phyloP scores from a whole-genome alignment of 352 stramenopile species.

The Phytophthora pini region DNA sequence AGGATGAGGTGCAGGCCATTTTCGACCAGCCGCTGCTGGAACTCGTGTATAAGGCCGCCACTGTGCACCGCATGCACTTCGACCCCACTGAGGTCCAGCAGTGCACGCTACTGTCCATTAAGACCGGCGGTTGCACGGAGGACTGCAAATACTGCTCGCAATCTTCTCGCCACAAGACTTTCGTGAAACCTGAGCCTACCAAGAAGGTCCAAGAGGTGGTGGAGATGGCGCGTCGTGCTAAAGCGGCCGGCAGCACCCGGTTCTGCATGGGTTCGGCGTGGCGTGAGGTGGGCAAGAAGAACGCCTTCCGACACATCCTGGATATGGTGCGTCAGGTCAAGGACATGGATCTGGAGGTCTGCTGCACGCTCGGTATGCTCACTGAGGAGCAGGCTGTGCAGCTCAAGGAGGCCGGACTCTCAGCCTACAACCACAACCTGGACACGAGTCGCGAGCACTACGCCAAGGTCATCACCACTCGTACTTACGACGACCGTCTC shows the following conservation, averaged over 20 bases:
- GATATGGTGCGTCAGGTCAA: constrained; percentile 96
- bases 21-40: constrained; percentile 96
- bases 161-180: constrained; percentile 97
- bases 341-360: constrained; percentile 94
- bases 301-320: constrained; percentile 98
- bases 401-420: constrained; percentile 97
- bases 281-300: constrained; percentile 98
- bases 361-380: constrained; percentile 98
- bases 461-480: constrained; percentile 96
- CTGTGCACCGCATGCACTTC: constrained; percentile 98
- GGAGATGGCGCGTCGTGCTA: constrained; percentile 94
- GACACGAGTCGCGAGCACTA: constrained; percentile 98
- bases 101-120: constrained; percentile 98
- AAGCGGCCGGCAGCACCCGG: constrained; percentile 95
- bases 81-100: constrained; percentile 97
- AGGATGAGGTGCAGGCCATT: constrained; percentile 94
- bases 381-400: constrained; percentile 95
- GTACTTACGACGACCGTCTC: constrained; percentile 97
- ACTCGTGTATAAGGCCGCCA: constrained; percentile 96
- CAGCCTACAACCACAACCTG: constrained; percentile 99
- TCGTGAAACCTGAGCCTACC: constrained; percentile 97
- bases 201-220: constrained; percentile 98
- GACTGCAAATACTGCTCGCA: constrained; percentile 98
- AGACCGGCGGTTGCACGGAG: constrained; percentile 95
- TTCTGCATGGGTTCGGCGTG: constrained; percentile 99